phyloP scores from a whole-genome alignment of 371 early-diverging fungal genomes.

The Coelomomyces lativittatus region DNA sequence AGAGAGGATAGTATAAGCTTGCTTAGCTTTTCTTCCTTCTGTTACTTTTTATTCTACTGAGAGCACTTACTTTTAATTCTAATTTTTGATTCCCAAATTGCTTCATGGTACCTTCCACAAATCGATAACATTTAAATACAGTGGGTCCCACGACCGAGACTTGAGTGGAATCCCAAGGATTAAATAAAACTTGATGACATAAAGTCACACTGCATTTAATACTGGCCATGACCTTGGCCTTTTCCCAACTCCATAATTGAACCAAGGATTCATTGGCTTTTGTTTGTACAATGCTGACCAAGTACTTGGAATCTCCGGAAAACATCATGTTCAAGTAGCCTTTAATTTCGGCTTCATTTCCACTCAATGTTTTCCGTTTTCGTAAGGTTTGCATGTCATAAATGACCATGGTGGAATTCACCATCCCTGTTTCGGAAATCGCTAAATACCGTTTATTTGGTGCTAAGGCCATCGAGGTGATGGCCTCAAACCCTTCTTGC shows the following conservation, averaged over 20 bases:
- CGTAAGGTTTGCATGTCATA: constrained; percentile 2
- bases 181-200: constrained; percentile 10
- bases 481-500: constrained; percentile 12
- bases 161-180: constrained; percentile 21
- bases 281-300: constrained; percentile 16
- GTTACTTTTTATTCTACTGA: too few species aligned
- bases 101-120: background rate
- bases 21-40: too few species aligned
- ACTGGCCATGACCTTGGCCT: constrained; percentile 7
- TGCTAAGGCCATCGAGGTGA: constrained; percentile 15
- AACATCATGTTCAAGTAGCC: background rate
- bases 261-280: constrained; percentile 20
- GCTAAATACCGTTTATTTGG: constrained; percentile 22
- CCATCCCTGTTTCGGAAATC: constrained; percentile 13
- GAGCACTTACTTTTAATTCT: constrained; percentile 11
- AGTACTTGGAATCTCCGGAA: constrained; percentile 18
- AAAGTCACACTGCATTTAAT: background rate
- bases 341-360: background rate
- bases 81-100: constrained; percentile 13
- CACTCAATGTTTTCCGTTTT: background rate
- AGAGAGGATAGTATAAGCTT: too few species aligned
- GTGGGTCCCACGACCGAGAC: constrained; percentile 19
- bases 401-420: constrained; percentile 2
- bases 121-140: constrained; percentile 4
- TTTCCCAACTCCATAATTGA: constrained; percentile 33